Conservation (phyloP, 108 stramenopile species). For the Pseudonitzschia multistriata region DNA sequence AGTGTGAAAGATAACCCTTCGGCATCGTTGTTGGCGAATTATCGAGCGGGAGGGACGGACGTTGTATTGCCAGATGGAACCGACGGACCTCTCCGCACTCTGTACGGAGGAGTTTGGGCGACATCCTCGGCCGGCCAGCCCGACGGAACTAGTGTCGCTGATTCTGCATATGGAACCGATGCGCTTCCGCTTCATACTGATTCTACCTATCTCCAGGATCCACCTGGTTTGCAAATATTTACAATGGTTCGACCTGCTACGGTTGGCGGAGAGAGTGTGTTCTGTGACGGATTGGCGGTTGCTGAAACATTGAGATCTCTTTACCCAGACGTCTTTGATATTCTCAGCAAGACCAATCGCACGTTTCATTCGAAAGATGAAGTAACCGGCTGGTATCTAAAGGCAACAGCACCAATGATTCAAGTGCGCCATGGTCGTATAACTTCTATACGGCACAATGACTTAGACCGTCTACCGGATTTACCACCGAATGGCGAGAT, state of each 20-base stretch:
- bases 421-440: conserved; percentile 47
- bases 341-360: conserved; percentile 49
- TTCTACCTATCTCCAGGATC: conserved; percentile 74
- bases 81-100: conserved; percentile 77
- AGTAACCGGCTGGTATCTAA: conserved; percentile 74
- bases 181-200: conserved; percentile 83
- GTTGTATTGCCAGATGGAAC: conserved; percentile 39
- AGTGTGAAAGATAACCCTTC: conserved; percentile 27
- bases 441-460: conserved; percentile 75
- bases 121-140: conserved; percentile 46
- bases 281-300: conserved; percentile 75
- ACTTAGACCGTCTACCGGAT: conserved; percentile 81
- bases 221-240: conserved; percentile 85
- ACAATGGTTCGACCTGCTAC: conserved; percentile 76
- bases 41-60: conserved; percentile 26
- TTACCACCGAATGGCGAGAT: conserved; percentile 44
- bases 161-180: conserved; percentile 77
- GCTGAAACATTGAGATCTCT: conserved; percentile 43
- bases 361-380: conserved; percentile 67
- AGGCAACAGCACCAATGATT: conserved; percentile 69
- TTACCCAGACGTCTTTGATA: conserved; percentile 56
- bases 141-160: conserved; percentile 63
- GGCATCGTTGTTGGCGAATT: conserved; percentile 30
- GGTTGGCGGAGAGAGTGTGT: conserved; percentile 53
- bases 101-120: conserved; percentile 80